Conservation (phyloP, 2,329 filamentous ascomycete genomes). For the Colletotrichum sp. region DNA sequence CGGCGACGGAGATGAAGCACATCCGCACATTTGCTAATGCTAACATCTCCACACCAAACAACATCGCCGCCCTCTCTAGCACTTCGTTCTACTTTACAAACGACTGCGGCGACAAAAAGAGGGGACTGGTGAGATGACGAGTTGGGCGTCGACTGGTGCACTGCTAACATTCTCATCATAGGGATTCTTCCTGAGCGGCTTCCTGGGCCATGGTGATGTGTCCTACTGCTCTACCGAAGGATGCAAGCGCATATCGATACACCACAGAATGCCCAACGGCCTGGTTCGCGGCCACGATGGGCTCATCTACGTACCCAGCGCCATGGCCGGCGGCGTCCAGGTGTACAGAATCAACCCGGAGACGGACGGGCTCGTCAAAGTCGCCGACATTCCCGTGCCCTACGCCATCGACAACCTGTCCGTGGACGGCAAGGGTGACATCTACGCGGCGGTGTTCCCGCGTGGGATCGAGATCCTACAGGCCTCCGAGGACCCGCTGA, state of each 20-base stretch:
- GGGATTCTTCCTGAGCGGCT: slow-evolving; percentile 21
- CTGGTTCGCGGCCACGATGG: slow-evolving; percentile 27
- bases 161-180: background rate
- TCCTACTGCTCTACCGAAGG: slow-evolving; percentile 28
- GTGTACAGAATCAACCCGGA: slow-evolving; percentile 12
- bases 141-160: too few relatives aligned
- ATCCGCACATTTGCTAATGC: slow-evolving; percentile 24
- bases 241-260: slow-evolving; percentile 24
- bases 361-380: slow-evolving; percentile 18
- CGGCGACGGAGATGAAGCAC: slow-evolving; percentile 24
- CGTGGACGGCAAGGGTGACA: slow-evolving; percentile 27
- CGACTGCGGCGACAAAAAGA: slow-evolving; percentile 25
- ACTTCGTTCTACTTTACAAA: slow-evolving; percentile 29
- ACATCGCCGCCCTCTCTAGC: slow-evolving; percentile 22
- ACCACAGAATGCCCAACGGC: slow-evolving; percentile 35
- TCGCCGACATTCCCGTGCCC: slow-evolving; percentile 22
- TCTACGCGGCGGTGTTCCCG: slow-evolving; percentile 29
- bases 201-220: slow-evolving; percentile 31
- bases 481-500: slow-evolving; percentile 23
- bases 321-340: slow-evolving; percentile 24
- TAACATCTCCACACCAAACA: slow-evolving; percentile 29
- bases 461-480: slow-evolving; percentile 14
- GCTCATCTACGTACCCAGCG: slow-evolving; percentile 35
- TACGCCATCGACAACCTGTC: slow-evolving; percentile 31
- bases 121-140: slow-evolving; percentile 19